Evolutionary conservation across 2,329 filamentous ascomycete genomes (phyloP), one percentile per base, ranked within the genome.

Genomic region (Coniochaeta hoffmannii): DNA sequence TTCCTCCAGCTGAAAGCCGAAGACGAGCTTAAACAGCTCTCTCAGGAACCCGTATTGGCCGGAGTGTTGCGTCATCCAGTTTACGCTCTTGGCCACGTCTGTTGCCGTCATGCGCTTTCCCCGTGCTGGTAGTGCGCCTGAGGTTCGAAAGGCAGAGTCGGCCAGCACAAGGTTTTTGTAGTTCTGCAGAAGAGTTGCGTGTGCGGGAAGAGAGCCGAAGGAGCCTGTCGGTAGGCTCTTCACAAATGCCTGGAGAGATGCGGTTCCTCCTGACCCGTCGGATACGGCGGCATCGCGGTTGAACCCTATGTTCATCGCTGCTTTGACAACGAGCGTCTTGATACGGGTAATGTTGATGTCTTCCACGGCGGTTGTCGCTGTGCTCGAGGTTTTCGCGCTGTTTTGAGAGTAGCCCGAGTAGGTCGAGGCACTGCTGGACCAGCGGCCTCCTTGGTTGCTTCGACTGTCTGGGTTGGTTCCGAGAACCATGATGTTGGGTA

Each of bases 401-500:
- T 79, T 79, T 59, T 90, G 89, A 3, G 89, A 93, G 67, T 91
- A 92, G 57, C 85, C 84, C 1, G 89, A 94, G 26, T 93, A 74
- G 57, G 86, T 89, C 10, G 87, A 91, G 3, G 88, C 87, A 60
- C 83, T 87, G 67, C 89, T 94, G 1, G 89, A 90, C 90, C 90
- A 96, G 56, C 88, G 80, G 8, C 85, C 84, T 14, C 78, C 76
- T 44, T 32, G 57, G 32, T 62, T 62, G 51, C 62, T 63, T n/a
- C 76, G 73, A 35, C 74, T 73, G 24, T 83, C 80, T 49, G 76
- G 79, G 32, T 77, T 79, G 4, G 90, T 88, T 2, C 90, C 90
- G 0, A 96, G 80, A 0, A 97, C 86, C 53, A 96, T 79, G 62
- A 97, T 96, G 65, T 96, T 95, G 6, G 90, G 92, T 55, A 91